Conservation (phyloP, 306 rosid species). For the Casuarina equisetifolia region DNA sequence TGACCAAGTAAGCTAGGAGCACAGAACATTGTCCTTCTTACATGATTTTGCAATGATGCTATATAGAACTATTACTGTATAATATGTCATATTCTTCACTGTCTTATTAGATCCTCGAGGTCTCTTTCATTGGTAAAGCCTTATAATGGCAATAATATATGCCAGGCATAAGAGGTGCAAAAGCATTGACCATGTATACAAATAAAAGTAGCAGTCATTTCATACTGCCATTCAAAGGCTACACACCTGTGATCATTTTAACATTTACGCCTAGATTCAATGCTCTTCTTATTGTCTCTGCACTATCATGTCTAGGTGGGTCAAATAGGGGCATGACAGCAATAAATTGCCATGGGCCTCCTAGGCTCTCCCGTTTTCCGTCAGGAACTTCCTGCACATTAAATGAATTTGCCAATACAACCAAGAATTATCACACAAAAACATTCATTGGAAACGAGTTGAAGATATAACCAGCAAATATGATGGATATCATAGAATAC, state of each 20-base stretch:
- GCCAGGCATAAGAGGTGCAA: neutral
- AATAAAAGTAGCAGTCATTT: neutral
- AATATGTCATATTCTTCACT: neutral
- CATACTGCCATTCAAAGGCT: conserved; percentile 7
- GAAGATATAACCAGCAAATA: neutral
- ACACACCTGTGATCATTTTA: conserved; percentile 82
- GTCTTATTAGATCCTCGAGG: neutral
- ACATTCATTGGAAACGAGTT: neutral
- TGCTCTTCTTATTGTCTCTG: conserved; percentile 76
- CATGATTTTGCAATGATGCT: neutral
- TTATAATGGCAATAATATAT: neutral
- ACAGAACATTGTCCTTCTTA: neutral
- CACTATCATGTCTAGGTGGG: conserved; percentile 91
- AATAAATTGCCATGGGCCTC: conserved; percentile 75
- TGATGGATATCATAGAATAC: conserved; percentile 29
- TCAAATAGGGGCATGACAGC: conserved; percentile 83
- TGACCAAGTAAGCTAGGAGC: neutral
- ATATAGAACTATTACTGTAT: neutral
- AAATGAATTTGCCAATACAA: conserved; percentile 2
- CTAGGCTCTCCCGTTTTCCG: conserved; percentile 70
- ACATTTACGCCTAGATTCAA: conserved; percentile 83
- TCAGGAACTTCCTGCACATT: conserved; percentile 73
- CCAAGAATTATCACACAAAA: neutral
- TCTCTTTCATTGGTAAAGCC: neutral
- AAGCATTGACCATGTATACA: neutral